phyloP scores from a whole-genome alignment of 495 filamentous ascomycete species.

The Niebla homalea region DNA sequence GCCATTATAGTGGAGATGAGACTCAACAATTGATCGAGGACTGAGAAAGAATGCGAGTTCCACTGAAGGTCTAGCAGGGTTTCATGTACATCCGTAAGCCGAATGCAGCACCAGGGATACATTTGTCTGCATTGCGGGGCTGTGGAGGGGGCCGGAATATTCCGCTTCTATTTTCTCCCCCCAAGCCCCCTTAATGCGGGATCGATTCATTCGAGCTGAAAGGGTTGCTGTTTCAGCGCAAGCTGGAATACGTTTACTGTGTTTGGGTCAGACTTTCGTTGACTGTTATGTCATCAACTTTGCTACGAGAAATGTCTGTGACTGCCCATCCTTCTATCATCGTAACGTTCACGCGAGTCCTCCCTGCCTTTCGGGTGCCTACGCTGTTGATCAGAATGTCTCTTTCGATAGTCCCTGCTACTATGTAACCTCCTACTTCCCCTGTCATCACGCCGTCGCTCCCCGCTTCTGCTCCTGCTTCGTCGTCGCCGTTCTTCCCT shows the following conservation, averaged over 20 bases:
- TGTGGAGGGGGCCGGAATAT: neutral
- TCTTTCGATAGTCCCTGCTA: constrained; percentile 10
- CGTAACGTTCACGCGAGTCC: constrained; percentile 13
- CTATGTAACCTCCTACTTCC: neutral
- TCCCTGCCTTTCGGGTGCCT: constrained; percentile 2
- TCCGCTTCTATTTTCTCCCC: neutral
- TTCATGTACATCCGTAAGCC: neutral
- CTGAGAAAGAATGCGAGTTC: too few species aligned
- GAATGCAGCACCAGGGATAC: neutral
- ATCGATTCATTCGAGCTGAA: too few species aligned
- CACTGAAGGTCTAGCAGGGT: neutral
- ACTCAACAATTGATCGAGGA: too few species aligned
- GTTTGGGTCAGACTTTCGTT: neutral
- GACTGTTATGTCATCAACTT: neutral
- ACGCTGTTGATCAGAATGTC: constrained; percentile 11
- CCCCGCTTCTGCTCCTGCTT: constrained; percentile 6
- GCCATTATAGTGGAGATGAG: constrained; percentile 22
- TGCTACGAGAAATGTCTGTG: neutral
- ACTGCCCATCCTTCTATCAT: constrained; percentile 15
- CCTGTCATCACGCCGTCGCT: neutral
- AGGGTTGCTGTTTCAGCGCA: too few species aligned
- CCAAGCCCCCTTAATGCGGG: too few species aligned
- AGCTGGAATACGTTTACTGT: too few species aligned
- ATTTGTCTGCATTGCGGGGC: neutral
- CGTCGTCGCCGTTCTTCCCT: constrained; percentile 12